Evolutionary conservation across 495 filamentous ascomycete genomes (phyloP), one percentile per base, ranked within the genome.

Genomic region (Aspergillus hancockii): DNA sequence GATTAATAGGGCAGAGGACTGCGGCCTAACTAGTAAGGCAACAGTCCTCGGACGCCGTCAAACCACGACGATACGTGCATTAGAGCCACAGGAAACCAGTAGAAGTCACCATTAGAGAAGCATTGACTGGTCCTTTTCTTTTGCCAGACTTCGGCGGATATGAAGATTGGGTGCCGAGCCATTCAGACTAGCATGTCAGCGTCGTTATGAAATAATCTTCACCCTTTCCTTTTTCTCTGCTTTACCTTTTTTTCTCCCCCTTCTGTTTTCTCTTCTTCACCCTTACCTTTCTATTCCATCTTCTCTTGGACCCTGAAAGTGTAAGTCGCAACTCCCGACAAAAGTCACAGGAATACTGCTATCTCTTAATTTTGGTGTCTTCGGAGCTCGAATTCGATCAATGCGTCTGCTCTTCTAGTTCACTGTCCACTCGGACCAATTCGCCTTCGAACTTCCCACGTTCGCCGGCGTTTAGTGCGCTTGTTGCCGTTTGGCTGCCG

Each of bases 381-480:
- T 19, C 45, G 30, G 49, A 38, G 25, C 23, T 22, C 45, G n/a
- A 40, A 34, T 34, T 21, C 43, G 19, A 8, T 38, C 57, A 58
- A 22, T 45, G 46, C 32, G 43, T 45, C 50, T 55, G 49, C 45
- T 54, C 21, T 19, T 16, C 49, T 45, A 47, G 9, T 25, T 45
- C 47, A 41, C 52, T 56, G 56, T 54, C 62, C 65, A 61, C 61
- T 57, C 51, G 25, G 43, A 21, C 47, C 41, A 41, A 30, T 63
- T 54, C 4, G 16, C 31, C 54, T 19, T 65, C 28, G 23, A 61
- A 32, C 23, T 30, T 64, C 31, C 54, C 60, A 65, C 25, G 58
- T 59, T 45, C 67, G 55, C 57, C 53, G 62, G 74, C 72, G 72
- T 74, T 66, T 77, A 74, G 61, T 69, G 72, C 74, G 72, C 71